These are phyloP conservation scores for Cladophialophora bantiana DNA, from an alignment of 2,329 filamentous ascomycete species.

Conservation along the genomic window DNA sequence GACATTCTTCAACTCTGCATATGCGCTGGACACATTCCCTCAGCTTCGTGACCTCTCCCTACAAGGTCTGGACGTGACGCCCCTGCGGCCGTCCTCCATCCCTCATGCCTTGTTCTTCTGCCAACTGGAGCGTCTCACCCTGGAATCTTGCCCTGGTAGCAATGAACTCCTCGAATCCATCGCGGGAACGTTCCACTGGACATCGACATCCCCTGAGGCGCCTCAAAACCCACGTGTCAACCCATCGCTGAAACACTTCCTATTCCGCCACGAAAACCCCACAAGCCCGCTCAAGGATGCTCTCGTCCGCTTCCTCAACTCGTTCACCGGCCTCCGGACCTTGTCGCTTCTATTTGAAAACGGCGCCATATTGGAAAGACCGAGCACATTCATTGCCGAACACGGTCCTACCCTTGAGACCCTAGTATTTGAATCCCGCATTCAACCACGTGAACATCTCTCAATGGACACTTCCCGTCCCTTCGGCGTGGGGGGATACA, in stretches of 20 bases:
- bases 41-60: constrained; percentile 36
- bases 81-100: constrained; percentile 32
- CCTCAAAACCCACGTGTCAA: constrained; percentile 28
- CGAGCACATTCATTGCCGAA: constrained; percentile 34
- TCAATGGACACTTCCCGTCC: constrained; percentile 39
- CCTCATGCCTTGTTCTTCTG: constrained; percentile 35
- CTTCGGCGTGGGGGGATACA: constrained; percentile 40
- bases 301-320: constrained; percentile 36
- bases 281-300: constrained; percentile 35
- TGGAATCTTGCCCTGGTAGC: constrained; percentile 40
- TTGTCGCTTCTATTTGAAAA: constrained; percentile 41
- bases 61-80: constrained; percentile 33
- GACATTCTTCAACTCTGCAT: constrained; percentile 28
- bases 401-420: constrained; percentile 38
- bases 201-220: constrained; percentile 28
- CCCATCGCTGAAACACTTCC: constrained; percentile 36
- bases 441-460: constrained; percentile 40
- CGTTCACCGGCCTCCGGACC: constrained; percentile 38
- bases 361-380: constrained; percentile 34
- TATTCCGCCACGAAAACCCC: constrained; percentile 38
- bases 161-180: constrained; percentile 34
- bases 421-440: constrained; percentile 40
- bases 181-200: constrained; percentile 34
- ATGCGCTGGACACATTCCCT: constrained; percentile 31
- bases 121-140: constrained; percentile 32